Evolutionary conservation across 1,139 yeast species (phyloP), one percentile per base, ranked within the genome.

Genomic region (Hyphopichia fennica): DNA sequence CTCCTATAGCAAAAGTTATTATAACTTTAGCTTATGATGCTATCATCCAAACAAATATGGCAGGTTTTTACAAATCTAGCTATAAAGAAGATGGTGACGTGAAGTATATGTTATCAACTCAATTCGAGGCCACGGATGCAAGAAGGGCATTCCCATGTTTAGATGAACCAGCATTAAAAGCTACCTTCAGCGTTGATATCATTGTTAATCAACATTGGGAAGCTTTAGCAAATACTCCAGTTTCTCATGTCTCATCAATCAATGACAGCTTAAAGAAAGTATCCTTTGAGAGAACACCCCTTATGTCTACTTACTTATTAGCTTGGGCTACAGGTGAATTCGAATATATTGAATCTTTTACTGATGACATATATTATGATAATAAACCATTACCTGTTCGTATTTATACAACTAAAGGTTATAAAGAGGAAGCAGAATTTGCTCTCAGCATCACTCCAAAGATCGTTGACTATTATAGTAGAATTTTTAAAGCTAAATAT

Each of bases 41-140:
- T 34, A 57, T 60, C 17, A 69, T 82, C 49, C 81, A 81, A 59
- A 73, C 73, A 40, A 69, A 66, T 54, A 82, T 87, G 87, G 84
- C 87, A 29, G 93, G 95, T 15, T 85, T 86, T 65, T 87, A 87
- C 69, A 80, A 93, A 57, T 87, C 95, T 5, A 78, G 81, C 32
- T 88, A 88, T 65, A 63, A 67, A 39, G 75, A 77, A 50, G 69
- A 82, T 41, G 90, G 87, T 9, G 73, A 72, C 46, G 73, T 77
- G 38, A 81, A 82, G 56, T 79, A 75, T 49, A 77, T 85, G 72
- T 84, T 88, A 37, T 81, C 91, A 31, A 87, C 95, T 35, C 95
- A 87, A 65, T 84, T 87, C 76, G 95, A 87, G 65, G 87, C 95
- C 28, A 84, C 91, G 23, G 91, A 86, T 60, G 89, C 91, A 41